Evolutionary conservation across 495 filamentous ascomycete species (phyloP).

Genomic region (Xylaria castorea): DNA sequence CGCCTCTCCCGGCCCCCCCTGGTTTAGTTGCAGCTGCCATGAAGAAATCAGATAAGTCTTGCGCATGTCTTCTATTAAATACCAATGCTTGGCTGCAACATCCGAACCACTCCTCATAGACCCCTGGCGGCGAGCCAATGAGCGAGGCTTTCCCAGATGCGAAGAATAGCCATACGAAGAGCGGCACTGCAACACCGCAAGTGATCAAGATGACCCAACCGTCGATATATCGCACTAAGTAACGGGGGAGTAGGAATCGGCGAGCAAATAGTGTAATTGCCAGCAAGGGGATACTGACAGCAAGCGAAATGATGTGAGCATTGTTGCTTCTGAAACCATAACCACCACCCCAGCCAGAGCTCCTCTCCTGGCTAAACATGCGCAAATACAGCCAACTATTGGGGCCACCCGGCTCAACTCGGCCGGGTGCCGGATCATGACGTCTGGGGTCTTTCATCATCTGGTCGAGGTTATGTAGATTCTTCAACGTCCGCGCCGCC

Average conservation of each 20-base stretch:
- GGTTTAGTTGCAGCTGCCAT: conserved; percentile 28
- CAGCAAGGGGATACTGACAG: conserved; percentile 32
- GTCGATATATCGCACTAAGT: conserved; percentile 41
- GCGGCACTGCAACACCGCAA: conserved; percentile 46
- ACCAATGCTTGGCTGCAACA: conserved; percentile 57
- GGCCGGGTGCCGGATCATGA: conserved; percentile 27
- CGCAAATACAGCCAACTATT: conserved; percentile 57
- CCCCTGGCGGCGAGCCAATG: conserved; percentile 47
- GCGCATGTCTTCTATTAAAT: conserved; percentile 49
- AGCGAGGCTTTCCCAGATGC: conserved; percentile 56
- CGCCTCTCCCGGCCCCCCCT: conserved; percentile 32
- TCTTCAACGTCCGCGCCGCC: conserved; percentile 50
- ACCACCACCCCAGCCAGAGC: conserved; percentile 45
- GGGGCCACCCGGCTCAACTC: conserved; percentile 31
- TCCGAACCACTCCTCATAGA: conserved; percentile 49
- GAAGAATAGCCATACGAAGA: conserved; percentile 49
- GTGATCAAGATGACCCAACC: conserved; percentile 46
- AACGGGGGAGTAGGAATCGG: conserved; percentile 32
- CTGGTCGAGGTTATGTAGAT: conserved; percentile 42
- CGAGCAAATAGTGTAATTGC: conserved; percentile 29
- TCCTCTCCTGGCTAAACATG: conserved; percentile 57
- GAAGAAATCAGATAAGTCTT: conserved; percentile 38
- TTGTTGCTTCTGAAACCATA: conserved; percentile 49
- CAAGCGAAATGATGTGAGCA: conserved; percentile 46
- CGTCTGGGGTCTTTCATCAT: conserved; percentile 38